A percentile compares a stretch with the other conserved stretches of the same genome.
Conservation (phyloP, 1,284 basidiomycete genomes). For the Austroboletus rostrupii region DNA sequence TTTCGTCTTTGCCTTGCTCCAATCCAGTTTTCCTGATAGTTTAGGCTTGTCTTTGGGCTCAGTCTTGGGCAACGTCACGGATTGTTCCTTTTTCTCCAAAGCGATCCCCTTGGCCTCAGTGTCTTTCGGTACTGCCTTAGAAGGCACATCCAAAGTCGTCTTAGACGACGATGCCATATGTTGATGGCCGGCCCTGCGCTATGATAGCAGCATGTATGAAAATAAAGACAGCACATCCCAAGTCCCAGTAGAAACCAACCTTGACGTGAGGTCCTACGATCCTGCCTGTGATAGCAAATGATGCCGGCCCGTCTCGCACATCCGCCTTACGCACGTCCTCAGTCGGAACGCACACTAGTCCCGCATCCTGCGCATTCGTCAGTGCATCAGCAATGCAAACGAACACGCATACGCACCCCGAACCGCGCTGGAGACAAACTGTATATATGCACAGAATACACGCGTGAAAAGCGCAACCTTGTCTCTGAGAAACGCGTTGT, state of each 20-base stretch:
- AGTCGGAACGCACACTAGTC: conserved; percentile 50
- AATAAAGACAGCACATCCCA: conserved; percentile 3
- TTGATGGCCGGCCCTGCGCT: conserved; percentile 15
- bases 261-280: conserved; percentile 49
- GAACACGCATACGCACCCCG: conserved; percentile 39
- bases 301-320: conserved; percentile 39
- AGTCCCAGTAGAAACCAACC: conserved; percentile 30
- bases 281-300: conserved; percentile 47
- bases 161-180: conserved; percentile 29
- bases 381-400: not conserved
- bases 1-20: conserved; percentile 54
- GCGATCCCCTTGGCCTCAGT: not conserved
- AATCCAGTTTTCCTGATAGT: conserved; percentile 55
- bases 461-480: conserved; percentile 44
- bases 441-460: conserved; percentile 60
- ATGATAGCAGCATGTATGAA: not conserved
- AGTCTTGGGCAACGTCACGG: conserved; percentile 4
- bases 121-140: conserved; percentile 20
- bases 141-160: conserved; percentile 21
- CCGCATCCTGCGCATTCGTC: conserved; percentile 48
- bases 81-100: conserved; percentile 15
- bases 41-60: conserved; percentile 38
- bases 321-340: conserved; percentile 49
- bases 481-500: conserved; percentile 36
- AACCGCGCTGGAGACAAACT: conserved; percentile 60